Evolutionary conservation across 148 eudicot species (phyloP).

Genomic region (Arctostaphylos glauca): DNA sequence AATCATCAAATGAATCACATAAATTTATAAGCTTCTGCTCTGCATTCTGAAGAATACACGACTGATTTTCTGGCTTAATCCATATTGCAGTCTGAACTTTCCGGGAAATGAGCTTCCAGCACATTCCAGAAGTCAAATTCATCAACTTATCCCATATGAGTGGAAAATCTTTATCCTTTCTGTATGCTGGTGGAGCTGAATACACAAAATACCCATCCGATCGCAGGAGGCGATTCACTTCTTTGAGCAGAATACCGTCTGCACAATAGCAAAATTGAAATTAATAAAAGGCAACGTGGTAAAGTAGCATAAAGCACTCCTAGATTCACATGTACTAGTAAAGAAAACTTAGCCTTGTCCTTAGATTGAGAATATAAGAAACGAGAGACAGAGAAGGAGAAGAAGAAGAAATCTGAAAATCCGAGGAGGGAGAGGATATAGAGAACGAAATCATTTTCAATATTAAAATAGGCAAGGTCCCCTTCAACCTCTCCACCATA

Average conservation of each 20-base stretch:
- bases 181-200: slow-evolving; percentile 97
- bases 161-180: slow-evolving; percentile 90
- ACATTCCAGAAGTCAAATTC: slow-evolving; percentile 76
- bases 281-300: neutral
- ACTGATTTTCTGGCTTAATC: slow-evolving; percentile 64
- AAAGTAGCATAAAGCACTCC: neutral
- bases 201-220: slow-evolving; percentile 91
- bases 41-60: slow-evolving; percentile 66
- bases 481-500: neutral
- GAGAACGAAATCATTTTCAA: neutral
- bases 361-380: neutral
- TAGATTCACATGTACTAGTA: neutral
- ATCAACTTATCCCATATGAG: slow-evolving; percentile 77
- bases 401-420: neutral
- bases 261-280: slow-evolving; percentile 16
- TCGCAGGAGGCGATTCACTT: slow-evolving; percentile 77
- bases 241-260: slow-evolving; percentile 89
- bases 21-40: slow-evolving; percentile 56
- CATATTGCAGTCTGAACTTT: slow-evolving; percentile 97
- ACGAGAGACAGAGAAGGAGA: neutral
- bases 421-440: neutral
- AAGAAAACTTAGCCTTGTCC: neutral
- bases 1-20: slow-evolving; percentile 58
- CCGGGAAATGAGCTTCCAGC: slow-evolving; percentile 86
- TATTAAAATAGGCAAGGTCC: neutral